phyloP scores from a whole-genome alignment of 164 flowering plant species.

The Vitis vinifera region DNA sequence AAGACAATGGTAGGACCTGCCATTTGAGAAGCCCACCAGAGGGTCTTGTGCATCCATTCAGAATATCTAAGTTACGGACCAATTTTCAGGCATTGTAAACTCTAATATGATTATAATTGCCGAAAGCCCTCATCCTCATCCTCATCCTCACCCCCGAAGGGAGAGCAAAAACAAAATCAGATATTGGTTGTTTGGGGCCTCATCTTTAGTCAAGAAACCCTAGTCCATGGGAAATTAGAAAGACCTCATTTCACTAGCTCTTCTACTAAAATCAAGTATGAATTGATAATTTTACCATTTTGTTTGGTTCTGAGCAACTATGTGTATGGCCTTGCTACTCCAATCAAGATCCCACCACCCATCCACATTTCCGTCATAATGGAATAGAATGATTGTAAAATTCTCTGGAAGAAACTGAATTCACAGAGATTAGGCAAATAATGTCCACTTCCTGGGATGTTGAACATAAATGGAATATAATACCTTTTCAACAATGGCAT shows the following conservation, averaged over 20 bases:
- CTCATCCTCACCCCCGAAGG: too few relatives aligned
- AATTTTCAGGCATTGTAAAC: not conserved
- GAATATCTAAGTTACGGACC: not conserved
- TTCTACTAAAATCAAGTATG: too few relatives aligned
- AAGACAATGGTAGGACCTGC: too few relatives aligned
- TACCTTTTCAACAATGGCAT: conserved; percentile 84
- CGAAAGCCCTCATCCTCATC: too few relatives aligned
- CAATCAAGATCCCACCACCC: conserved; percentile 87
- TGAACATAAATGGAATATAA: conserved; percentile 5
- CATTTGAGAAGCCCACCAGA: too few relatives aligned
- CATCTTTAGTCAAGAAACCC: too few relatives aligned
- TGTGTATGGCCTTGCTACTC: conserved; percentile 71
- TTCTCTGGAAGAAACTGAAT: conserved; percentile 94
- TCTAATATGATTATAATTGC: not conserved
- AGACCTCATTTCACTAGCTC: too few relatives aligned
- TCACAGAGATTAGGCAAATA: conserved; percentile 36
- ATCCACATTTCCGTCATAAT: conserved; percentile 84
- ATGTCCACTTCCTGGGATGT: not conserved
- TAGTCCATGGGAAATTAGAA: too few relatives aligned
- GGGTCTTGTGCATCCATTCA: too few relatives aligned
- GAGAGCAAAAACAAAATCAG: too few relatives aligned
- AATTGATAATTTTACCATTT: conserved; percentile 58
- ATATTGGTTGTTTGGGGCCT: too few relatives aligned
- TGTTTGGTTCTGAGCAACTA: conserved; percentile 88
- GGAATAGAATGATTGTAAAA: conserved; percentile 84